Base-by-base conservation (phyloP, 2,329 filamentous ascomycete species). In the Arthrobotrys iridis region DNA sequence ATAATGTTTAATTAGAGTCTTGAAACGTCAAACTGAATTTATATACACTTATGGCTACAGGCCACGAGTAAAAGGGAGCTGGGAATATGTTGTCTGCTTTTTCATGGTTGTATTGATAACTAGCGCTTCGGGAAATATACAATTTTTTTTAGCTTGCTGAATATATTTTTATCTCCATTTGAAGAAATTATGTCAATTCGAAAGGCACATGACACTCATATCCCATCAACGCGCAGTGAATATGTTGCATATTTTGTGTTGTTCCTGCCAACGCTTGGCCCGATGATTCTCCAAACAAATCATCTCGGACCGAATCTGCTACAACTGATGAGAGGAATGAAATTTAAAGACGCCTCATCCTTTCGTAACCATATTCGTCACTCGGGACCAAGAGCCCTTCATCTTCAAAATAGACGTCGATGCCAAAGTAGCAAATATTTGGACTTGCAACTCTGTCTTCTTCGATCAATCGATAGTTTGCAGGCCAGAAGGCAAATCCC, bases 391-490 rank as follows among this genome's bases (percentile, higher is more conserved):
- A 8, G 1, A 20, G 8, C 18, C 28, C 50, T 33, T 37, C 50
- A 30, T 11, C 30, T 35, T 24, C 15, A 11, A 55, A 13, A 5
- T 37, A 22, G 13, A 18, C 2, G 24, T 50, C 11, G 15, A 55
- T n/a, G 37, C 6, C 28, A 7, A 35, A 5, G 2, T 2, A 37
- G 10, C 35, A 37, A 33, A 10, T 20, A 28, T 15, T 35, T 11
- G 8, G 15, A 37, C 18, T 30, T 55, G 71, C 65, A 68, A 75
- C 71, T 67, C 71, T 75, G 71, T 46, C 63, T 64, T 75, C 58
- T 66, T 59, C 20, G 28, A 37, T 41, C n/a, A 3, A 6, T 30
- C 48, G 28, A 35, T 11, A 10, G 30, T 30, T 40, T 22, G 26
- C 4, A 18, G 8, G 28, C 37, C 35, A 13, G 33, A 43, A 63